Base-by-base conservation (phyloP, 2,329 filamentous ascomycete genomes). In the Aspergillus novoparasiticus region DNA sequence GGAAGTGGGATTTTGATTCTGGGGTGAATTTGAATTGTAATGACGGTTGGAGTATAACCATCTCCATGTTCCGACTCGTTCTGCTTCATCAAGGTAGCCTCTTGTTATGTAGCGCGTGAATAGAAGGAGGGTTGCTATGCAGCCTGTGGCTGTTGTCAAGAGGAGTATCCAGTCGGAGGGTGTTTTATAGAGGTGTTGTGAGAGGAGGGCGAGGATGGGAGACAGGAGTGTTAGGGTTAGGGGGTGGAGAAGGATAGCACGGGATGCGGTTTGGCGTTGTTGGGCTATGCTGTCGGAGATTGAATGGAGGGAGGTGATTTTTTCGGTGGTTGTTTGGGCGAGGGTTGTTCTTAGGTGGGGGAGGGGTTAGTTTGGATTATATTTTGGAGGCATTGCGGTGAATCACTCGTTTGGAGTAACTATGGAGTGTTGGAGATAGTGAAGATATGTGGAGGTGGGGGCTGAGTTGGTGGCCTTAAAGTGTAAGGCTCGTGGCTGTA, bases 281-380 rank as follows among this genome's bases (percentile, higher is more conserved):
- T 96, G 90, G 41, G 92, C 91, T 57, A 96, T 86, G 63, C 89
- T 92, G 78, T 94, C 92, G 64, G 92, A 90, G 45, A 96, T 84
- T 23, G 96, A 86, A 66, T 86, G 86, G 58, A 96, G 82, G 21
- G 89, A 89, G 61, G 87, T 84, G 66, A 88, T 79, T 73, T 89
- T 88, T 75, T 93, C 90, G 58, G 82, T 74, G 57, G 86, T 80
- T 57, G 76, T 71, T 57, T 74, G 74, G 28, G 82, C 76, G 16
- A 80, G 58, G 66, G 64, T 61, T 48, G 72, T 74, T 53, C 64
- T 70, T 28, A 79, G 69, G n/a, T 74, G 73, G 4, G 79, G 54
- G 16, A 41, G 6, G 8, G 41, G 8, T 16, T 39, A 23, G 16
- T 28, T 8, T 39, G 2, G 39, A 45, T 45, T 4, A 6, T 45